Percentiles rank a stretch among this genome's conserved stretches.
These are phyloP conservation scores for Combretum micranthum DNA, from an alignment of 345 rosid species.

Conservation along the genomic window DNA sequence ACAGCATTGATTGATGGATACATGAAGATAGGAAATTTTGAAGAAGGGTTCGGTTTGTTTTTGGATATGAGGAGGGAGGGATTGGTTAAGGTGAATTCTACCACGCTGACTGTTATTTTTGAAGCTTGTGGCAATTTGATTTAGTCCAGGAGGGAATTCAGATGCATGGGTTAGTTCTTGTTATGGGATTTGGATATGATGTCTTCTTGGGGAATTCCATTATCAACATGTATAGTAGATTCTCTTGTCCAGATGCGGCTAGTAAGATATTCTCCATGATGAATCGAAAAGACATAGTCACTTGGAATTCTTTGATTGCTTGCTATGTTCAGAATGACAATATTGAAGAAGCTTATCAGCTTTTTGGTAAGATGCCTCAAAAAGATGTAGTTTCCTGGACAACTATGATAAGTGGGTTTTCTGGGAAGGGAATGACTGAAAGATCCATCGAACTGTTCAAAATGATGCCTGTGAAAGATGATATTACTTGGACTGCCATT, in stretches of 20 bases:
- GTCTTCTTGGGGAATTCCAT: constrained; percentile 53
- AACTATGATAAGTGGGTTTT: constrained; percentile 54
- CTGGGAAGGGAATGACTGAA: constrained; percentile 30
- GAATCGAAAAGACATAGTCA: constrained; percentile 42
- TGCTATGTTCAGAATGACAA: constrained; percentile 40
- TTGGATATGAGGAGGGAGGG: constrained; percentile 51
- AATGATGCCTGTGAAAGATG: constrained; percentile 71
- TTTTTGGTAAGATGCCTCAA: constrained; percentile 51
- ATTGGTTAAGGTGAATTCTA: constrained; percentile 41
- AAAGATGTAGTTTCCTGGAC: constrained; percentile 81
- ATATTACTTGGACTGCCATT: constrained; percentile 65
- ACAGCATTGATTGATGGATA: constrained; percentile 74
- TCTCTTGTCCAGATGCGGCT: constrained; percentile 39
- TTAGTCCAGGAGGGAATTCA: constrained; percentile 46
- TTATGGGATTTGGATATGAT: constrained; percentile 45
- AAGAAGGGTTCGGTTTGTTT: constrained; percentile 57
- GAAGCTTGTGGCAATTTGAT: constrained; percentile 48
- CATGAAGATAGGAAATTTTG: constrained; percentile 47
- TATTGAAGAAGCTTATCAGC: constrained; percentile 46
- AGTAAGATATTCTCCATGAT: constrained; percentile 31
- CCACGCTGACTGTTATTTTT: constrained; percentile 48
- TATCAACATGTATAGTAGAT: constrained; percentile 60
- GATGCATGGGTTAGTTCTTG: constrained; percentile 48
- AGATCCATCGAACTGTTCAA: constrained; percentile 46
- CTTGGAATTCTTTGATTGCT: constrained; percentile 71